Evolutionary conservation across 148 eudicot genomes (phyloP).

Genomic region (Drosera capensis): DNA sequence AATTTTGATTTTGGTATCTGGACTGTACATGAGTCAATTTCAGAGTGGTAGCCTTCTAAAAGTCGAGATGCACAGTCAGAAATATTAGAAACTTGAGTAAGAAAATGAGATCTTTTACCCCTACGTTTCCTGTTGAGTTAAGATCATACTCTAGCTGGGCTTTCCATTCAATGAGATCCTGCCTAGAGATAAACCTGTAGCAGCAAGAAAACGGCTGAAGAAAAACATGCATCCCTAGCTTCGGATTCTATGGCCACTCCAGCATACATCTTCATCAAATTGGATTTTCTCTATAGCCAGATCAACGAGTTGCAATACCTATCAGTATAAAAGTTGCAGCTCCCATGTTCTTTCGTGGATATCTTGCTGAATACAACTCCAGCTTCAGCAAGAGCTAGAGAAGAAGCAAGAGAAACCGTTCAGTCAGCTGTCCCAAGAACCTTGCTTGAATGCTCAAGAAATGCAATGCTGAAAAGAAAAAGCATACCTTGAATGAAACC

Average conservation of each 20-base stretch:
- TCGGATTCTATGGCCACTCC: not conserved
- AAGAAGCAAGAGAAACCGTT: constrained; percentile 3
- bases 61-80: not conserved
- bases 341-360: constrained; percentile 16
- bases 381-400: constrained; percentile 79
- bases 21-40: constrained; percentile 80
- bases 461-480: constrained; percentile 2
- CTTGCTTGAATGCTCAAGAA: not conserved
- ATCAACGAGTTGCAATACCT: no score
- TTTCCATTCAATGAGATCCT: constrained; percentile 83
- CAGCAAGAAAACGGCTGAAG: constrained; percentile 5
- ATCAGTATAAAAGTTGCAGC: constrained; percentile 48
- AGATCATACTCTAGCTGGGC: constrained; percentile 74
- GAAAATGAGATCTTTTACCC: constrained; percentile 30
- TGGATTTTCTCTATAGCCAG: no score
- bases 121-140: constrained; percentile 30
- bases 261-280: no score
- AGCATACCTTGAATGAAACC: constrained; percentile 57
- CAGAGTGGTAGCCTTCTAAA: no score
- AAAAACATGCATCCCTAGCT: not conserved
- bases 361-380: constrained; percentile 70
- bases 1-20: constrained; percentile 76
- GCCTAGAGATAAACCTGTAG: constrained; percentile 51
- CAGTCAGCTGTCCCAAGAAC: constrained; percentile 5
- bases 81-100: not conserved